Conservation (phyloP, 225 moss, liverwort and hornwort species). For the Pseudisothecium myosuroides region DNA sequence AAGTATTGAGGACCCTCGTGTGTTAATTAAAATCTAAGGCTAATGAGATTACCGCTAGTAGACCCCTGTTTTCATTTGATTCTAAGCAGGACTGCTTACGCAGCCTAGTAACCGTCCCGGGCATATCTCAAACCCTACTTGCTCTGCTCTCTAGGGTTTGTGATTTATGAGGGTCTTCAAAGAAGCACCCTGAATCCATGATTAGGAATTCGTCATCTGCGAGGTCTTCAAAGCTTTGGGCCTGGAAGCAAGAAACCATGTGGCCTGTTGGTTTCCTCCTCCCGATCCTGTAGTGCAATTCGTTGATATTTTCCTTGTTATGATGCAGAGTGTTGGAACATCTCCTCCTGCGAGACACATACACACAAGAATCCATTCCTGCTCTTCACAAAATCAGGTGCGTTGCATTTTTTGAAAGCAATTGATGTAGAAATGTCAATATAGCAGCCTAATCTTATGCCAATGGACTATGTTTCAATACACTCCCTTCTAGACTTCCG, state of each 20-base stretch:
- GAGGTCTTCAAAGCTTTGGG: background rate
- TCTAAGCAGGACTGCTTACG: background rate
- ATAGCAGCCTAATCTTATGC: background rate
- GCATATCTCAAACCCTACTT: background rate
- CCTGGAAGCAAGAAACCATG: background rate
- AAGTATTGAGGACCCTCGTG: background rate
- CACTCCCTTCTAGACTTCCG: background rate
- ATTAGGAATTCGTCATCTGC: background rate
- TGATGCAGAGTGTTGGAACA: slow-evolving; percentile 83
- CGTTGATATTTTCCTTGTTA: background rate
- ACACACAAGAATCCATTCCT: slow-evolving; percentile 95
- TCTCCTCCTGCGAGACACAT: slow-evolving; percentile 90
- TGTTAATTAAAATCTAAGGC: background rate
- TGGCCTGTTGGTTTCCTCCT: background rate
- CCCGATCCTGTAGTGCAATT: background rate
- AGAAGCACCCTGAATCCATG: background rate
- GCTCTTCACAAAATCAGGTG: slow-evolving; percentile 82
- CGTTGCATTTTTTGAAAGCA: background rate
- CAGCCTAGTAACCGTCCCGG: background rate
- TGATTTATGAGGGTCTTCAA: background rate
- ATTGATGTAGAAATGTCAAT: background rate
- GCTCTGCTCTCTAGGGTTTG: background rate
- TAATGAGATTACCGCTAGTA: background rate
- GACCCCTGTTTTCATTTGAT: background rate
- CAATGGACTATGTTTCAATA: background rate